Evolutionary conservation across 805 yeast genomes (phyloP).

Genomic region (Candida suzukii): DNA sequence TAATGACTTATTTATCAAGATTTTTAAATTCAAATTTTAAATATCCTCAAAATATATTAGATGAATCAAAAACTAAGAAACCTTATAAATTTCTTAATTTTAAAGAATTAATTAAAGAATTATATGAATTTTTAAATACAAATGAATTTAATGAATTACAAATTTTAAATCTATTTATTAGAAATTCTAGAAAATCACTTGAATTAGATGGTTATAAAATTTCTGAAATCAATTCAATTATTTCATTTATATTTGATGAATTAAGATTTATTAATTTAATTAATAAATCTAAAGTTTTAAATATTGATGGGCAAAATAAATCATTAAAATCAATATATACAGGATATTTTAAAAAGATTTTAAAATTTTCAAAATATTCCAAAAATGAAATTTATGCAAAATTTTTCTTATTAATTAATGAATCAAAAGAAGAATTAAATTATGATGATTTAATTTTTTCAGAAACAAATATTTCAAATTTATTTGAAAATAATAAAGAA

Average conservation of each 20-base stretch:
- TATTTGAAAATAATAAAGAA: neutral
- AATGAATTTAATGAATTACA: slow-evolving; percentile 11
- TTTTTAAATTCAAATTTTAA: no score
- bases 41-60: no score
- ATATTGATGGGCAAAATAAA: neutral
- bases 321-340: neutral
- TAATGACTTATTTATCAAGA: slow-evolving; percentile 11
- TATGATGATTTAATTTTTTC: no score
- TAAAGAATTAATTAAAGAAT: slow-evolving; percentile 4
- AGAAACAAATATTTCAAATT: no score
- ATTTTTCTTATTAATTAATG: no score
- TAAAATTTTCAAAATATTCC: neutral
- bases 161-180: slow-evolving; percentile 8
- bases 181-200: slow-evolving; percentile 5
- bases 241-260: slow-evolving; percentile 11
- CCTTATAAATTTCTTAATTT: slow-evolving; percentile 8
- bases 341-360: neutral
- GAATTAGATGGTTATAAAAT: neutral
- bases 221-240: slow-evolving; percentile 2
- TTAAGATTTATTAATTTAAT: slow-evolving; percentile 10
- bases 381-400: no score
- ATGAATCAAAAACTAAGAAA: neutral
- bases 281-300: slow-evolving; percentile 8
- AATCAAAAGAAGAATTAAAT: no score
- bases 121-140: slow-evolving; percentile 7